A percentile compares a stretch with the other conserved stretches of the same genome.
Conservation (phyloP, 2,329 filamentous ascomycete species). For the Diplodia mutila region DNA sequence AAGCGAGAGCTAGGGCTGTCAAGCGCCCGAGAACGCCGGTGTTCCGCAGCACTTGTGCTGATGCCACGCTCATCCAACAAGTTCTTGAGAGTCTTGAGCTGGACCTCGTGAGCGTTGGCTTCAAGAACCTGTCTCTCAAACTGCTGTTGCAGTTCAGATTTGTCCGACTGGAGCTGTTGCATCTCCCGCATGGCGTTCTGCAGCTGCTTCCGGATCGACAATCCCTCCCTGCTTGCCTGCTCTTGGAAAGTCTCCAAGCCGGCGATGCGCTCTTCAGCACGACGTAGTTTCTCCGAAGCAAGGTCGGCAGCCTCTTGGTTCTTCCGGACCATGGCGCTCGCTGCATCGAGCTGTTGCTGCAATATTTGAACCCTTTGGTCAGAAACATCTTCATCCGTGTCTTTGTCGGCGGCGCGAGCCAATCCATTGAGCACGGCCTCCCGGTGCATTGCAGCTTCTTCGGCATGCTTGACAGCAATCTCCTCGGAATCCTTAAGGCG, state of each 20-base stretch:
- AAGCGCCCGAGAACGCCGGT: conserved; percentile 71
- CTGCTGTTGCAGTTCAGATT: conserved; percentile 79
- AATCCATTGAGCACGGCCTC: conserved; percentile 81
- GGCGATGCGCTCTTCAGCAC: conserved; percentile 94
- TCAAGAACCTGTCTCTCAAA: conserved; percentile 87
- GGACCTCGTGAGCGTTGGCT: conserved; percentile 88
- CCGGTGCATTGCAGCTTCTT: conserved; percentile 84
- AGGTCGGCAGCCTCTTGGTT: conserved; percentile 87
- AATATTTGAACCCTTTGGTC: conserved; percentile 72
- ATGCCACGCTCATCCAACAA: conserved; percentile 88
- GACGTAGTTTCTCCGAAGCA: conserved; percentile 85
- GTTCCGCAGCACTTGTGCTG: conserved; percentile 65
- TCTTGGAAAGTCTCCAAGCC: conserved; percentile 97
- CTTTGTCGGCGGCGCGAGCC: conserved; percentile 56
- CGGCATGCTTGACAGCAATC: conserved; percentile 81
- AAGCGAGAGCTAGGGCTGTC: conserved; percentile 75
- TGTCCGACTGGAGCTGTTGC: conserved; percentile 78
- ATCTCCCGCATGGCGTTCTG: conserved; percentile 82
- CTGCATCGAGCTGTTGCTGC: conserved; percentile 76
- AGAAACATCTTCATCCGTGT: conserved; percentile 54
- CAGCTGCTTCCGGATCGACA: conserved; percentile 86
- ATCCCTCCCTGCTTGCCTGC: conserved; percentile 89
- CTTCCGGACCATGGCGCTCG: conserved; percentile 79
- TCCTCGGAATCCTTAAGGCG: conserved; percentile 85
- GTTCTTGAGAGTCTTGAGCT: conserved; percentile 91